phyloP scores from a whole-genome alignment of 225 moss, liverwort and hornwort species.

The Asterella californica region DNA sequence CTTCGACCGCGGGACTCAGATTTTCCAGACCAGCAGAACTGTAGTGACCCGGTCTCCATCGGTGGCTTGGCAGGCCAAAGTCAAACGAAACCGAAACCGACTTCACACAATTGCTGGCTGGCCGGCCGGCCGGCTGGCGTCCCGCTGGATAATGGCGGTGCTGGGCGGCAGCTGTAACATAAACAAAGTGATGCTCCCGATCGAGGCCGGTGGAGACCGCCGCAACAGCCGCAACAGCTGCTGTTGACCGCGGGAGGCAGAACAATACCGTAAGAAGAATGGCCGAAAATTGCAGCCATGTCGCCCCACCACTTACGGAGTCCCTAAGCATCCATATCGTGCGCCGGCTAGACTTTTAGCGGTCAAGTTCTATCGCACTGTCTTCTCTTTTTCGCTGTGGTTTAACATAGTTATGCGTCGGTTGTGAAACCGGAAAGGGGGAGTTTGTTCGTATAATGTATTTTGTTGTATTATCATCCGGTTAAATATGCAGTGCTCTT shows the following conservation, averaged over 20 bases:
- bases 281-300: neutral
- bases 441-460: too few species aligned
- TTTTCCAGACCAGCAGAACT: too few species aligned
- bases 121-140: neutral
- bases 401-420: too few species aligned
- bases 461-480: too few species aligned
- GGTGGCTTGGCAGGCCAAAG: neutral
- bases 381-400: too few species aligned
- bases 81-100: neutral
- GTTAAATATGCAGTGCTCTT: too few species aligned
- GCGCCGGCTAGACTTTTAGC: neutral
- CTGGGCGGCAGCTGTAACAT: constrained; percentile 3
- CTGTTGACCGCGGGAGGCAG: neutral
- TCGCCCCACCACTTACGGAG: neutral
- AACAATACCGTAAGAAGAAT: neutral
- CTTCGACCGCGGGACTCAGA: too few species aligned
- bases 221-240: neutral
- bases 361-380: too few species aligned
- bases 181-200: neutral
- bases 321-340: neutral
- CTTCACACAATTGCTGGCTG: neutral
- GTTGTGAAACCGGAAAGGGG: too few species aligned
- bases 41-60: neutral
- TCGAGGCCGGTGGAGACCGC: neutral
- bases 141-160: neutral